Percentiles rank a stretch among this genome's conserved stretches.
Conservation (phyloP, 768 basidiomycete species). For the Leucosporidium yakuticum region DNA sequence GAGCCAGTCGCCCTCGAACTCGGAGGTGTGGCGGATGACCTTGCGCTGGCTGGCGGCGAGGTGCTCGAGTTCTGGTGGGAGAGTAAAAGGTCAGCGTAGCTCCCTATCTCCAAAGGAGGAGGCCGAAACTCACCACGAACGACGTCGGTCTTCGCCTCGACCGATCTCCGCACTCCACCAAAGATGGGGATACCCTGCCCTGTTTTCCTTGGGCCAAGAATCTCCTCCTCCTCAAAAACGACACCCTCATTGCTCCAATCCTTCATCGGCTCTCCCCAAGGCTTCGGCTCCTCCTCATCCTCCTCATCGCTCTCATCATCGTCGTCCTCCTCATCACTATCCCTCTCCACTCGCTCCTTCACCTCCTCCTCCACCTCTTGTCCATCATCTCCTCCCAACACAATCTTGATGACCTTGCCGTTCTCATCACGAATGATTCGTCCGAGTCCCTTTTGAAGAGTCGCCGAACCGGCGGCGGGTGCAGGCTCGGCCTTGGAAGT, state of each 20-base stretch:
- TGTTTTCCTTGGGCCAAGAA: slow-evolving; percentile 2
- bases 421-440: slow-evolving; percentile 72
- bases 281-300: slow-evolving; percentile 17
- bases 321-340: slow-evolving; percentile 42
- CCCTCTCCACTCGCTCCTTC: slow-evolving; percentile 34
- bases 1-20: slow-evolving; percentile 64
- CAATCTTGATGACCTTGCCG: slow-evolving; percentile 61
- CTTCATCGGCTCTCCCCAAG: slow-evolving; percentile 32
- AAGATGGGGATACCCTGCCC: slow-evolving; percentile 31
- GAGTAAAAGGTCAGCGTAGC: background rate
- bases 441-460: slow-evolving; percentile 62
- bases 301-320: slow-evolving; percentile 28
- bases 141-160: slow-evolving; percentile 29
- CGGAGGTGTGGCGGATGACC: slow-evolving; percentile 56
- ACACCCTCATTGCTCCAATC: slow-evolving; percentile 13
- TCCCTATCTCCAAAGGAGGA: no score
- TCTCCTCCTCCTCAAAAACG: slow-evolving; percentile 11
- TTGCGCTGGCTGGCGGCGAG: slow-evolving; percentile 12
- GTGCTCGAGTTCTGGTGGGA: slow-evolving; percentile 21
- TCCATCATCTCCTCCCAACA: slow-evolving; percentile 35
- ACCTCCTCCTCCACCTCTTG: slow-evolving; percentile 42
- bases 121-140: slow-evolving; percentile 17
- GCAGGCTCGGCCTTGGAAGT: background rate
- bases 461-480: background rate
- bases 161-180: background rate